Base-by-base conservation (phyloP, 192 early-diverging fungal genomes). In the Umbelopsis sp. region DNA sequence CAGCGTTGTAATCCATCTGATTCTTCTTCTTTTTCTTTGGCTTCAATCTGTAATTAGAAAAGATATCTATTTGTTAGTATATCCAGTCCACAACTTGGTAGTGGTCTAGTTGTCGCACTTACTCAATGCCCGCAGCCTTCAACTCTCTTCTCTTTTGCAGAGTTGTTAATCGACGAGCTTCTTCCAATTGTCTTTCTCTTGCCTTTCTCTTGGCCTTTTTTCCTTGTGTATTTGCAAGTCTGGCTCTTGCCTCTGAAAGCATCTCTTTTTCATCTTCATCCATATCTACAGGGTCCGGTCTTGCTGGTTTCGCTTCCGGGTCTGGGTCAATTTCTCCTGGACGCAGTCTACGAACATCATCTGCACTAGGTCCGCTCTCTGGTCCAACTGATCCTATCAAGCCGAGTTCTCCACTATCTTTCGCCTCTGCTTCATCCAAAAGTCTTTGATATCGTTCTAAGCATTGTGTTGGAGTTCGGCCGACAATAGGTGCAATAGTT, bases 231-330 rank as follows among this genome's bases (percentile, higher is more conserved):
- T 99, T 99, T n/a, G 97, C 97, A 61, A 99, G 84, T 76, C 97
- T 87, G 20, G 97, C 97, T 58, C 97, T 90, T 22, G 97, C 97
- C 78, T 99, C 97, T 4, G 94, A 95, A 22, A 99, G 85, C 97
- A 99, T 99, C 79, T 99, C 97, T 84, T 99, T 99, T 84, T 99
- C 97, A 77, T 98, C 97, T 77, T 98, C 96, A 68, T 99, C 97
- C 97, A 99, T 99, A 75, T 99, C 97, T 3, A 99, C 93, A 13
- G 97, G 96, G 79, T 99, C 97, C 2, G 97, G 97, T 12, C 96
- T 85, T 1, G 97, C 97, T n/a, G 97, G 93, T 71, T 96, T 96
- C 1, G 91, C 89, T 80, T 99, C 97, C 23, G 96, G 97, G 71
- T 97, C 94, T 12, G 96, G 96, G 80, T 99, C 95, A 49, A 99